Percentiles rank a stretch among this genome's conserved stretches.
phyloP scores from a whole-genome alignment of 2,329 filamentous ascomycete genomes.

The Ophidiomyces ophidiicola region DNA sequence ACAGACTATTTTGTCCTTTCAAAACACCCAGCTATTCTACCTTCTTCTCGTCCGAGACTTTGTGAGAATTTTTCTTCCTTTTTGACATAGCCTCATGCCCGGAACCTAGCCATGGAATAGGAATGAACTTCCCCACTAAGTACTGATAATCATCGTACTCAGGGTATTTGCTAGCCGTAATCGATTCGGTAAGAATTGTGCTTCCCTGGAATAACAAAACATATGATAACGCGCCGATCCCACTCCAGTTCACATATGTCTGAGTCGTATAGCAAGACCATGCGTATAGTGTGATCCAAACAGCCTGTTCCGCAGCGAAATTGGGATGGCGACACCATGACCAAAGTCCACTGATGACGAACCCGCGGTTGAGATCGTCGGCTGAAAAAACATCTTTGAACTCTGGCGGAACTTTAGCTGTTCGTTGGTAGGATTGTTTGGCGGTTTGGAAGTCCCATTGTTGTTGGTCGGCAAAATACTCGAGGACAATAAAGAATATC shows the following conservation, averaged over 20 bases:
- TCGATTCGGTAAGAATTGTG: conserved; percentile 72
- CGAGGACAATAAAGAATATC: conserved; percentile 47
- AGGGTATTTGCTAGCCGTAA: conserved; percentile 71
- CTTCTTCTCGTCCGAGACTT: conserved; percentile 10
- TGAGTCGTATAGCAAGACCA: conserved; percentile 71
- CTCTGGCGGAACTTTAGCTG: conserved; percentile 53
- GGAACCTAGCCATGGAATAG: conserved; percentile 24
- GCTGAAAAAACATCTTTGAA: conserved; percentile 45
- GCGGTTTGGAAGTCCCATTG: conserved; percentile 84
- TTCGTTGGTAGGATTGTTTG: conserved; percentile 62
- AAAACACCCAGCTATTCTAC: background rate
- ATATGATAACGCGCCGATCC: conserved; percentile 55
- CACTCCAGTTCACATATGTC: conserved; percentile 65
- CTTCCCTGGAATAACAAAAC: conserved; percentile 78
- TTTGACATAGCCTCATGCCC: conserved; percentile 17
- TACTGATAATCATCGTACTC: conserved; percentile 78
- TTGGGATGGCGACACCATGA: conserved; percentile 86
- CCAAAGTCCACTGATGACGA: conserved; percentile 74
- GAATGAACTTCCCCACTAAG: conserved; percentile 72
- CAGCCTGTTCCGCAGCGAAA: conserved; percentile 78
- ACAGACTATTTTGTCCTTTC: background rate
- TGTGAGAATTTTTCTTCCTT: conserved; percentile 16
- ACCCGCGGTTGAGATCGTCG: conserved; percentile 77
- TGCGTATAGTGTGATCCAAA: conserved; percentile 80
- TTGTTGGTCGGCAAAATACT: conserved; percentile 79